Evolutionary conservation across 2,329 filamentous ascomycete species (phyloP).

Genomic region (Aspergillus hortae): DNA sequence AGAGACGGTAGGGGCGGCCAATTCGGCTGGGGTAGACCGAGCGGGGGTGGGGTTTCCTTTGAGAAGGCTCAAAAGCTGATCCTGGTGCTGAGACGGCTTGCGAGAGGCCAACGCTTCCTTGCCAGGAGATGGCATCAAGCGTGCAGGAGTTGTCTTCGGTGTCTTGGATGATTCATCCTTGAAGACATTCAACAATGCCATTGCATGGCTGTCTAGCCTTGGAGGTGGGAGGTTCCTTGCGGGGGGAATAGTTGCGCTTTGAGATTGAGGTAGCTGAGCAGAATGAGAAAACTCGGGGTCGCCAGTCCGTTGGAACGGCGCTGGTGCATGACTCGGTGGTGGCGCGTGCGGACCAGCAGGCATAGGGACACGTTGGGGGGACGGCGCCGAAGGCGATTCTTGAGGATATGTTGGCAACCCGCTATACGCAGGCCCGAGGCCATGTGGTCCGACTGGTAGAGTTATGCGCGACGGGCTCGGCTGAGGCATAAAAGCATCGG

Average conservation of each 20-base stretch:
- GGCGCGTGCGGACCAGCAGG: slow-evolving; percentile 11
- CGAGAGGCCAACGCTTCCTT: slow-evolving; percentile 12
- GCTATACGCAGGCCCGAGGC: slow-evolving; percentile 15
- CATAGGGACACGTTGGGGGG: slow-evolving; percentile 7
- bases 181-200: slow-evolving; percentile 58
- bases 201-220: slow-evolving; percentile 55
- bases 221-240: slow-evolving; percentile 57
- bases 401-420: slow-evolving; percentile 20
- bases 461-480: neutral
- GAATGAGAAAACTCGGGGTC: slow-evolving; percentile 43
- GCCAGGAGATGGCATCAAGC: slow-evolving; percentile 14
- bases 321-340: slow-evolving; percentile 20
- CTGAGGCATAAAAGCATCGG: slow-evolving; percentile 6
- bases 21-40: slow-evolving; percentile 40
- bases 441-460: slow-evolving; percentile 3
- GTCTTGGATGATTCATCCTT: slow-evolving; percentile 37
- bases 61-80: slow-evolving; percentile 33
- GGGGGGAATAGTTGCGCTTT: slow-evolving; percentile 50
- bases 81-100: slow-evolving; percentile 36
- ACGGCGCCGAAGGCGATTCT: slow-evolving; percentile 14
- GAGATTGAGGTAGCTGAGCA: slow-evolving; percentile 29
- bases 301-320: slow-evolving; percentile 46
- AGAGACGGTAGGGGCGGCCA: slow-evolving; percentile 44
- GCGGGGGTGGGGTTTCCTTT: slow-evolving; percentile 20
- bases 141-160: slow-evolving; percentile 19